phyloP scores from a whole-genome alignment of 176 grass and related monocot genomes.

The Paspalum notatum region DNA sequence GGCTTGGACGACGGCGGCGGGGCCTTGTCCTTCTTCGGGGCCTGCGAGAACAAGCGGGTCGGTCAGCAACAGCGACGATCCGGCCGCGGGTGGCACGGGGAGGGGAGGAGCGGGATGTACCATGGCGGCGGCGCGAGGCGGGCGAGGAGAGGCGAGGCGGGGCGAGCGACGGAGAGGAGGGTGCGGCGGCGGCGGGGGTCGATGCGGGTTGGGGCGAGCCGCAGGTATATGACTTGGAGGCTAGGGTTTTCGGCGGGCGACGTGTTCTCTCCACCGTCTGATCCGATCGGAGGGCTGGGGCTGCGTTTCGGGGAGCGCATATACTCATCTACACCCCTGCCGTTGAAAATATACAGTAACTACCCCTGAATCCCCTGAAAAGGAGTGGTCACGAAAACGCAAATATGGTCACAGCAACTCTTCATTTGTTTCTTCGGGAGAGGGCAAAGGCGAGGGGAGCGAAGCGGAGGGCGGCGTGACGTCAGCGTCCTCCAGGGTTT shows the following conservation, averaged over 20 bases:
- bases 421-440: constrained; percentile 22
- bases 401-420: background rate
- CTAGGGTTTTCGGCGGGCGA: constrained; percentile 35
- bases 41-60: constrained; percentile 25
- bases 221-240: constrained; percentile 27
- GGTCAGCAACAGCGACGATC: background rate
- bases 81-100: background rate
- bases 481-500: constrained; percentile 36
- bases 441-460: background rate
- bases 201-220: background rate
- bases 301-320: too few relatives aligned
- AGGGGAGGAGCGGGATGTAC: background rate
- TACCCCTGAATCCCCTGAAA: background rate
- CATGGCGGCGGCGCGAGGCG: constrained; percentile 23
- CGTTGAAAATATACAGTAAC: fast-evolving
- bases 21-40: constrained; percentile 63
- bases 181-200: background rate
- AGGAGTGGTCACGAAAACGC: background rate
- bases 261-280: background rate
- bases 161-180: background rate
- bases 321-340: background rate
- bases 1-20: constrained; percentile 58
- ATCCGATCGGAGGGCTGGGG: constrained; percentile 15
- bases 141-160: background rate
- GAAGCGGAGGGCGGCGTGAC: background rate